A percentile compares a stretch with the other conserved stretches of the same genome.
These are phyloP conservation scores for Phaeolepiota aurea DNA, from an alignment of 768 basidiomycete species.

Conservation along the genomic window DNA sequence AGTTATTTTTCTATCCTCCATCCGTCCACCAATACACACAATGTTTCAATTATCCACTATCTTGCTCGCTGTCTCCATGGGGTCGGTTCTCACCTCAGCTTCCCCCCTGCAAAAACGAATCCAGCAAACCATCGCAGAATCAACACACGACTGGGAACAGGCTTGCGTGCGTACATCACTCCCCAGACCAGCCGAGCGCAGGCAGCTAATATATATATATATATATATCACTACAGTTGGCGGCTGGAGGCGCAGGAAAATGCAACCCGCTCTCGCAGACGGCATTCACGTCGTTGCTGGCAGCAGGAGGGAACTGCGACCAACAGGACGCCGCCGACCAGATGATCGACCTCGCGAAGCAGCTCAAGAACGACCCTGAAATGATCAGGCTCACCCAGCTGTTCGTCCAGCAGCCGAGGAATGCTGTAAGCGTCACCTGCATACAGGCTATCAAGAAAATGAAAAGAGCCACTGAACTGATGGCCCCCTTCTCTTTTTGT, in stretches of 20 bases:
- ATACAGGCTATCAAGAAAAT: background rate
- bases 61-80: constrained; percentile 22
- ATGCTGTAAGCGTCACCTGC: constrained; percentile 23
- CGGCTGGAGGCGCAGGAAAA: constrained; percentile 34
- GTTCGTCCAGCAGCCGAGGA: constrained; percentile 42
- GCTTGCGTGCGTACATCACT: constrained; percentile 40
- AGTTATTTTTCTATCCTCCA: too few relatives aligned
- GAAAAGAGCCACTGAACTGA: background rate
- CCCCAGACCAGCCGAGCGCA: constrained; percentile 1
- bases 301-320: constrained; percentile 30
- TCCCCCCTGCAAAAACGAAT: constrained; percentile 37
- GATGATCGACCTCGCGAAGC: constrained; percentile 38
- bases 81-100: constrained; percentile 20
- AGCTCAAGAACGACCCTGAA: constrained; percentile 28
- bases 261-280: constrained; percentile 39
- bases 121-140: constrained; percentile 30
- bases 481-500: constrained; percentile 36
- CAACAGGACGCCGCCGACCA: constrained; percentile 41
- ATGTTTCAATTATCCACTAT: constrained; percentile 23
- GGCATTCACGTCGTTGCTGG: constrained; percentile 38
- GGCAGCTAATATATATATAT: background rate
- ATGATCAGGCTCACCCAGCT: constrained; percentile 38
- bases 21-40: constrained; percentile 1
- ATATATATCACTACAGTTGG: constrained; percentile 14
- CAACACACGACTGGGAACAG: constrained; percentile 33